Conservation (phyloP, 202 grass and related monocot species). For the Digitaria exilis region DNA sequence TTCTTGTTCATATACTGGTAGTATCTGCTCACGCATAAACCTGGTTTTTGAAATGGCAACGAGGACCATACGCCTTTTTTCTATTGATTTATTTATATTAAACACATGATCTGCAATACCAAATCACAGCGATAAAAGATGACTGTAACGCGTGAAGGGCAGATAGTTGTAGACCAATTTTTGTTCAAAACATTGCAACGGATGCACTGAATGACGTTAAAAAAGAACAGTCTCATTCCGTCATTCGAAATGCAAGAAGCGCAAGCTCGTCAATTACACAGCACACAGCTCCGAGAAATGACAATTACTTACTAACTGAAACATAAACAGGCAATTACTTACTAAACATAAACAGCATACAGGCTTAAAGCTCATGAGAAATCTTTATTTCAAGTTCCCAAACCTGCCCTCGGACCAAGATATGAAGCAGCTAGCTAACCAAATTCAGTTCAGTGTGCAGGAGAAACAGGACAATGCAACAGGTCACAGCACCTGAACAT, state of each 20-base stretch:
- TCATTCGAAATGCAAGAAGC: background rate
- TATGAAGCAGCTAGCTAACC: background rate
- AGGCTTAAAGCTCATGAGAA: background rate
- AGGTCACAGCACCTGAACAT: background rate
- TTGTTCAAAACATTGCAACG: background rate
- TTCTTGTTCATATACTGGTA: background rate
- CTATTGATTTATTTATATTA: background rate
- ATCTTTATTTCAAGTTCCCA: slow-evolving; percentile 1
- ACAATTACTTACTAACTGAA: background rate
- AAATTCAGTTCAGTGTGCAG: background rate
- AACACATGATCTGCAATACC: background rate
- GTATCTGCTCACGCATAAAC: background rate
- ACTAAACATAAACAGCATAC: background rate
- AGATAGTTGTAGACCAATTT: background rate
- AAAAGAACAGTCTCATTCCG: background rate
- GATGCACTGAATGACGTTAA: background rate
- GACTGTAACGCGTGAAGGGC: background rate
- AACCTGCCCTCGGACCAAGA: background rate
- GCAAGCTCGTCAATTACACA: background rate
- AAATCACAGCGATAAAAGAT: background rate
- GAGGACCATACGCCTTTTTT: background rate
- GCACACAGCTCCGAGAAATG: too few species aligned
- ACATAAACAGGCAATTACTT: background rate
- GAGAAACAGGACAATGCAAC: background rate
- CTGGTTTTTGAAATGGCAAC: background rate